A percentile compares a stretch with the other conserved stretches of the same genome.
Evolutionary conservation across 805 yeast species (phyloP).

Genomic region (Wickerhamomyces alni): DNA sequence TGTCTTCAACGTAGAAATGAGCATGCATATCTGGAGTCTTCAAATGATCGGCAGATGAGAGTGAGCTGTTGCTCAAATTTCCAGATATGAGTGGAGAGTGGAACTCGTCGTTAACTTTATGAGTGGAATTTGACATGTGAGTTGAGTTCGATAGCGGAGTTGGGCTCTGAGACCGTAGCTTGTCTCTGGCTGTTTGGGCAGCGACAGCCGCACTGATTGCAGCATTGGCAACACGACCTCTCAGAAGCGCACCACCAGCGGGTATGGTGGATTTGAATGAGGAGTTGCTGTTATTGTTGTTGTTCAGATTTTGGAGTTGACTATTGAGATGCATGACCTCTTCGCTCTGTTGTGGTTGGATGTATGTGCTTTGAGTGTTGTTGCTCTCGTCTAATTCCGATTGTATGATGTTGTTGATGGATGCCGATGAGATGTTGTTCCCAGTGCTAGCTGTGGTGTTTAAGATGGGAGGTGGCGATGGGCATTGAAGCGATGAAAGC

Average conservation of each 20-base stretch:
- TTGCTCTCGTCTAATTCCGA: constrained; percentile 8
- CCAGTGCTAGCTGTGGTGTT: constrained; percentile 25
- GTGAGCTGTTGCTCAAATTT: constrained; percentile 16
- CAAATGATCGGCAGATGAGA: constrained; percentile 25
- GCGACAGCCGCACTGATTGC: constrained; percentile 35
- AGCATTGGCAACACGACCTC: constrained; percentile 31
- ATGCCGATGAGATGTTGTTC: constrained; percentile 18
- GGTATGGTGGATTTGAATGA: constrained; percentile 29
- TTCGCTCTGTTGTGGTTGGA: no score
- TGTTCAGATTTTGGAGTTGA: constrained; percentile 1
- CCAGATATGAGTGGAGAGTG: constrained; percentile 1
- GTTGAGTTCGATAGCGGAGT: background rate
- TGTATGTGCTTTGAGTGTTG: constrained; percentile 1
- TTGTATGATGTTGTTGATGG: constrained; percentile 20
- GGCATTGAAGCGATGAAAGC: constrained; percentile 53
- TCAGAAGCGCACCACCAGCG: constrained; percentile 41
- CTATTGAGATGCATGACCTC: background rate
- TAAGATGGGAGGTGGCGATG: constrained; percentile 70
- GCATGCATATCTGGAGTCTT: constrained; percentile 67
- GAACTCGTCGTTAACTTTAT: background rate
- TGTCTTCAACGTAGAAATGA: constrained; percentile 68
- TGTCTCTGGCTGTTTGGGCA: constrained; percentile 31
- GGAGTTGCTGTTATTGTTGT: constrained; percentile 1
- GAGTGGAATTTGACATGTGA: constrained; percentile 9
- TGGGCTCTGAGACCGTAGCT: constrained; percentile 14